Conservation (phyloP, 2,329 filamentous ascomycete species). For the Diaporthe australafricana region DNA sequence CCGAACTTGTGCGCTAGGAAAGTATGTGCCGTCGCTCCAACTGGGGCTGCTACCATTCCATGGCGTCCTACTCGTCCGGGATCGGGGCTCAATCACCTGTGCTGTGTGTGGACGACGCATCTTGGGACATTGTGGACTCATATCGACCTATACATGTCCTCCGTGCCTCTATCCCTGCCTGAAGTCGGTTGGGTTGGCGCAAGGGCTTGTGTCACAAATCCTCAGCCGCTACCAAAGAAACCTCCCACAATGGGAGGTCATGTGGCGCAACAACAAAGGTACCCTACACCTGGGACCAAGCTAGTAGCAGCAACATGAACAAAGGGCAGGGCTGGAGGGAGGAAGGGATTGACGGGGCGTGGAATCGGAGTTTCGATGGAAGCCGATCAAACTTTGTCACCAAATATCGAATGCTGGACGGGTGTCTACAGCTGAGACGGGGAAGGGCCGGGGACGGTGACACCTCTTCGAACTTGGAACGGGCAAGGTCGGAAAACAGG, state of each 20-base stretch:
- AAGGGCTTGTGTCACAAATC: neutral
- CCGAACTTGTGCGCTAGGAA: slow-evolving; percentile 5
- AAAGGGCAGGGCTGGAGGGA: neutral
- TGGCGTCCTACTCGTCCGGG: neutral
- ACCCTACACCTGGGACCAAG: neutral
- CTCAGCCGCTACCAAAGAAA: neutral
- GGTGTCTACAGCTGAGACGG: neutral
- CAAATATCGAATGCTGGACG: neutral
- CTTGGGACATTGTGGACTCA: neutral
- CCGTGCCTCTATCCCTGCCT: neutral
- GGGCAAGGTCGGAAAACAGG: neutral
- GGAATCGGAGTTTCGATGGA: neutral
- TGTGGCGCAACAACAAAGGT: neutral
- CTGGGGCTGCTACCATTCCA: neutral
- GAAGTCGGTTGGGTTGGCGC: neutral
- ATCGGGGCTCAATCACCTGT: neutral
- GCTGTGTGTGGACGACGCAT: neutral
- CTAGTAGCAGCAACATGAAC: neutral
- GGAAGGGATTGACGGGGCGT: neutral
- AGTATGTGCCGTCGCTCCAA: neutral
- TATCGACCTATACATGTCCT: neutral
- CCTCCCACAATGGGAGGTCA: neutral
- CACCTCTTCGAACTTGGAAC: neutral
- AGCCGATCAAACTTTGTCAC: neutral
- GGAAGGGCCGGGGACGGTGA: neutral